Evolutionary conservation across 805 yeast species (phyloP), one percentile per base, ranked within the genome.

Genomic region (Komagataella pseudopastoris): DNA sequence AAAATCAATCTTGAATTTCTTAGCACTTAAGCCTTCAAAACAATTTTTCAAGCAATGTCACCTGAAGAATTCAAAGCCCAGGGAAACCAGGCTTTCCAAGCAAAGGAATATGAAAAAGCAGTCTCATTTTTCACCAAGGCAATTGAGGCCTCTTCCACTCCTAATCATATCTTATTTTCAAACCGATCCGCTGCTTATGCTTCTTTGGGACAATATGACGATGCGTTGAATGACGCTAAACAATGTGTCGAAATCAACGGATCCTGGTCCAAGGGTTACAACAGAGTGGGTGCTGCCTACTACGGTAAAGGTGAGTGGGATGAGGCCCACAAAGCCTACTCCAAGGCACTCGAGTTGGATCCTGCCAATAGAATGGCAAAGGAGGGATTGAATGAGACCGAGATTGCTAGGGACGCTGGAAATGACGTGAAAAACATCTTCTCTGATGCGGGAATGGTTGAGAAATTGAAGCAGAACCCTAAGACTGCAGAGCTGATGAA

Each of bases 181-280:
- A 93, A 93, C 72, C 82, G 99, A 67, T 90, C 98, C 8, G 99
- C 96, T 12, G 78, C 88, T 52, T 83, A 83, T 61, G 85, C 97
- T 4, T 87, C 96, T 6, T 68, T 81, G 70, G 80, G 81, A 61
- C 71, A 89, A 60, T 93, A 82, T 61, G 66, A 65, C 20, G 71
- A 81, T 54, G 99, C 98, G 3, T 72, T 88, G 54, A 71, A 74
- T 48, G 99, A 93, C 66, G 99, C 98, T 16, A 69, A 86, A 53
- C 79, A 85, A 62, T 85, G 96, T 69, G 81, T 85, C 51, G 76
- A 78, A 60, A 81, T 89, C 68, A 88, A 86, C 56, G 83, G 89
- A 14, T 57, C 83, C 2, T 93, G 98, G 98, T 89, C 96, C 20
- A 93, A 93, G 69, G 99, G 98, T 49, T 87, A 85, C 73, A 85